Evolutionary conservation across 2,329 filamentous ascomycete species (phyloP), one percentile per base, ranked within the genome.

Genomic region (Aspergillus viridinutans): DNA sequence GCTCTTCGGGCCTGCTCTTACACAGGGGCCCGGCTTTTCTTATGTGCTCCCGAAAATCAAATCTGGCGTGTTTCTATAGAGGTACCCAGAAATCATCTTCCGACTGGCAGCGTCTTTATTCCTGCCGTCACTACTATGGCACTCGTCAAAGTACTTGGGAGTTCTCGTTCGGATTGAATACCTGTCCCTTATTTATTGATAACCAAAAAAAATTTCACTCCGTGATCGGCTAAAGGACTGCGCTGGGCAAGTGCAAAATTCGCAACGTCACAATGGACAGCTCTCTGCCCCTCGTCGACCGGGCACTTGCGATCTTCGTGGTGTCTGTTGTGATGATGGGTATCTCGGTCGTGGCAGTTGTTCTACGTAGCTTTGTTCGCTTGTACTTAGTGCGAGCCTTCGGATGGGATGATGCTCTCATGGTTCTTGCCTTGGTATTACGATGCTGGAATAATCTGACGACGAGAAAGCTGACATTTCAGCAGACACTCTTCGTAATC

Each of bases 401-500:
- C 53, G 65, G 65, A 3, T 66, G 60, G 63, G 65, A 68, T 52
- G 65, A 68, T 56, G 50, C 53, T 7, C 49, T 67, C 9, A 68
- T 67, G 64, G 49, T 66, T 17, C 32, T 55, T 25, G 65, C 65
- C 9, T 25, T 67, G 58, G 66, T 67, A 60, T 25, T 47, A 25
- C 10, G 9, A 25, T 23, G 1, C 20, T 47, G 20, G 20, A 20
- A 23, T 21, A 25, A 12, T 23, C 10, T 7, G 43, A 25, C 17
- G 23, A 2, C n/a, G 4, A 48, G 32, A 6, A 38, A 7, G 32
- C 55, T 59, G 45, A 59, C 32, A 1, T 3, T 28, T 6, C 20
- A 3, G 6, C 45, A 60, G 58, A 26, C 40, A 26, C 42, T 58
- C 2, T 58, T 58, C 20, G 49, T 55, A 14, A 26, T 40, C 0